Evolutionary conservation across 768 basidiomycete species (phyloP).

Genomic region (Auricularia sp.): DNA sequence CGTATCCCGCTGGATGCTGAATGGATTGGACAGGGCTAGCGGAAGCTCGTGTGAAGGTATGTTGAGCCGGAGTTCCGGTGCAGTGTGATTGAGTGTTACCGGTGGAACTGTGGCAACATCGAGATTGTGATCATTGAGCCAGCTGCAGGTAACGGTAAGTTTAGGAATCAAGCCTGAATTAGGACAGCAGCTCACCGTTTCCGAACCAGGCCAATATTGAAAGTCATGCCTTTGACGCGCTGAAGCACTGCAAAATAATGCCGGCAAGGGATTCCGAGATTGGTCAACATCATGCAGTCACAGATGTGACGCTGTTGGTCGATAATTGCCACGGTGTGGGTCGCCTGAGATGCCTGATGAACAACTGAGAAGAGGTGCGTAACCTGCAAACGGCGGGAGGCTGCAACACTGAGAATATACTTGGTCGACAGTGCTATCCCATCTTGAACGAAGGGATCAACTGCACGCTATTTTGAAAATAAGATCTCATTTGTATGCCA

Average conservation of each 20-base stretch:
- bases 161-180: background rate
- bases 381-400: slow-evolving; percentile 13
- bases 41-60: background rate
- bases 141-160: background rate
- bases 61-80: background rate
- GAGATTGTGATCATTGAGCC: background rate
- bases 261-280: slow-evolving; percentile 23
- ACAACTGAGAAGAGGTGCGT: slow-evolving; percentile 17
- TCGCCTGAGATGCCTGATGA: slow-evolving; percentile 11
- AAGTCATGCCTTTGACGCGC: slow-evolving; percentile 14
- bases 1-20: background rate
- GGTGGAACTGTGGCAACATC: background rate
- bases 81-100: background rate
- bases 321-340: slow-evolving; percentile 21
- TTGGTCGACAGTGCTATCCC: slow-evolving; percentile 17
- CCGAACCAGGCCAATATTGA: slow-evolving; percentile 19
- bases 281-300: slow-evolving; percentile 27
- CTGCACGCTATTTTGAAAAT: slow-evolving; percentile 2
- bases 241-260: slow-evolving; percentile 21
- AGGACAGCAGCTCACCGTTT: slow-evolving; percentile 10
- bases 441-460: slow-evolving; percentile 22
- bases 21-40: slow-evolving; percentile 3
- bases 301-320: slow-evolving; percentile 19
- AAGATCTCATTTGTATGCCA: too few relatives aligned
- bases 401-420: slow-evolving; percentile 20